phyloP scores from a whole-genome alignment of 371 early-diverging fungal species.

The Mortierella sp. region DNA sequence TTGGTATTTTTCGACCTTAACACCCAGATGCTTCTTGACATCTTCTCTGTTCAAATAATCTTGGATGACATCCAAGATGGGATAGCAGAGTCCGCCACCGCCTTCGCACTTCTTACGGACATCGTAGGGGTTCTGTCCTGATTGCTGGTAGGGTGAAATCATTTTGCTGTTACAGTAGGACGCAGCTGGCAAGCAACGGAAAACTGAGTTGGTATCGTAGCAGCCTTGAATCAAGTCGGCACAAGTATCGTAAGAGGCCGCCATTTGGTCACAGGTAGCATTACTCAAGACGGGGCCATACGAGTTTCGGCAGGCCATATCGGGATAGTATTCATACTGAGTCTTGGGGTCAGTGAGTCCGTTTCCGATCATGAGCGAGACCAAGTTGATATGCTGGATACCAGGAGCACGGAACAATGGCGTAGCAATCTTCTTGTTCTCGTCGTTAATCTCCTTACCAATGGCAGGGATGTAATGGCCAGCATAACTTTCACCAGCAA shows the following conservation, averaged over 20 bases:
- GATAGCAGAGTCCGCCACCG: conserved; percentile 82
- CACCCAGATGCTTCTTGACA: conserved; percentile 85
- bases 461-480: conserved; percentile 89
- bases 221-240: conserved; percentile 82
- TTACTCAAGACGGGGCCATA: conserved; percentile 81
- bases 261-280: conserved; percentile 79
- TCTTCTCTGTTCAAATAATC: conserved; percentile 81
- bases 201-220: conserved; percentile 80
- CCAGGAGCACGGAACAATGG: conserved; percentile 57
- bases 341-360: conserved; percentile 91
- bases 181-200: conserved; percentile 89
- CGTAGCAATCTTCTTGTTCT: conserved; percentile 69
- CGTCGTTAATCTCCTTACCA: conserved; percentile 75
- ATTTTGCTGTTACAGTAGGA: conserved; percentile 88
- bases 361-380: conserved; percentile 90
- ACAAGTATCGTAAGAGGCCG: conserved; percentile 80
- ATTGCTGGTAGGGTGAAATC: conserved; percentile 69
- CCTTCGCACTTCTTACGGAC: conserved; percentile 85
- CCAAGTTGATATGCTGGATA: conserved; percentile 76
- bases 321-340: conserved; percentile 92
- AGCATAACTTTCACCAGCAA: conserved; percentile 79
- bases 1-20: conserved; percentile 69
- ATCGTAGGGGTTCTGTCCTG: conserved; percentile 86
- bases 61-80: conserved; percentile 83
- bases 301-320: conserved; percentile 86